These are phyloP conservation scores for Cercophora newfieldiana DNA, from an alignment of 495 filamentous ascomycete genomes.

Conservation along the genomic window DNA sequence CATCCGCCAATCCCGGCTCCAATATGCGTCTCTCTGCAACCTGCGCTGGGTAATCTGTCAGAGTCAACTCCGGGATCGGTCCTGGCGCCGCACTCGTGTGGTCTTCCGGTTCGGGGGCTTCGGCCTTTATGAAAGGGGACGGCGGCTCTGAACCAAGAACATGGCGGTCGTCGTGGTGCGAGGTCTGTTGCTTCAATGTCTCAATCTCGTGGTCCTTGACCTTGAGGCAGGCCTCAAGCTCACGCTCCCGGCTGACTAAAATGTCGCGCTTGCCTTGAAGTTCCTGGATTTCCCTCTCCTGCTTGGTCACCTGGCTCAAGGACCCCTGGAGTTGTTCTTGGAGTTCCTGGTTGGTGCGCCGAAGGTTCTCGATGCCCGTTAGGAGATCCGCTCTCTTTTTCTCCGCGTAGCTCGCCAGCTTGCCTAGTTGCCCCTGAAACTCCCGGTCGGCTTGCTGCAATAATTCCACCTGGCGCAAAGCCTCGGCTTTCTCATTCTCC, in stretches of 20 bases:
- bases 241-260: background rate
- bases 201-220: background rate
- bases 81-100: background rate
- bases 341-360: background rate
- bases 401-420: background rate
- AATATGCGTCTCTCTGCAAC: background rate
- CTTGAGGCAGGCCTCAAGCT: background rate
- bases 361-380: background rate
- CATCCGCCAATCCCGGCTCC: background rate
- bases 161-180: background rate
- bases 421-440: background rate
- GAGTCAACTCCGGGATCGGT: no score
- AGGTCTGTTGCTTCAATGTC: background rate
- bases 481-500: background rate
- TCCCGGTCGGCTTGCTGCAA: background rate
- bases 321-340: background rate
- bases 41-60: no score
- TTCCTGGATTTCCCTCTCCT: background rate
- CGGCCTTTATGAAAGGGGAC: background rate
- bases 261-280: background rate
- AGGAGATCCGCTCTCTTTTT: background rate
- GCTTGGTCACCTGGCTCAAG: background rate
- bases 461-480: background rate
- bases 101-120: background rate
- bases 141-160: background rate